Evolutionary conservation across 148 eudicot genomes (phyloP), one percentile per base, ranked within the genome.

Genomic region (Dianthus caryophyllus): DNA sequence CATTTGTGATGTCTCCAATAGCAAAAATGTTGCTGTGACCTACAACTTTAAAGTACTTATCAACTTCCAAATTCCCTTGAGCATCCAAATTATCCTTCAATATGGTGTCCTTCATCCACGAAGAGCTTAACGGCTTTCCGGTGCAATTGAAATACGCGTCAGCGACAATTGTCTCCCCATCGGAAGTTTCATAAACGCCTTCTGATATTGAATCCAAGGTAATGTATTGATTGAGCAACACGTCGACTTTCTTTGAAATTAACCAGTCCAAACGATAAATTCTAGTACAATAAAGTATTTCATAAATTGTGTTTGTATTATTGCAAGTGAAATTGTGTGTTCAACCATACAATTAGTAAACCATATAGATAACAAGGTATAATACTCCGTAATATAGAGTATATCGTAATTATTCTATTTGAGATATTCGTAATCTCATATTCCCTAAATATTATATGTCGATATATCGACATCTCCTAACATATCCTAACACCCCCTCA

Each of bases 1-100:
- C 25, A 63, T 75, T 77, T 9, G 90, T 83, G 56, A 85, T 75
- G 67, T 85, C 90, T 25, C 90, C 87, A 73, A 85, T 68, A 9
- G 81, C 90, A 67, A 85, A 85, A 59, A 83, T 56, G 43, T 81
- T 85, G 13, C 62, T 71, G 41, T 29, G 57, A 46, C 82, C 79
- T 61, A 39, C 66, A 57, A 85, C 89, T 73, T 84, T 74, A 25
- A 83, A 65, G 60, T 83, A 66, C 39, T 64, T 61, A 46, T 83
- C 87, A 67, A 85, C 87, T 54, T 30, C 54, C 49, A 83, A 54
- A 55, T 76, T 77, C 29, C 85, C 81, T 1, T 70, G 68, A 33
- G 20, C 33, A 50, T 85, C 89, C 77, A 83, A 43, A 63, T 67
- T 72, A 43, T 60, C 54, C 39, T 55, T 77, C 68, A 85, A 64